Base-by-base conservation (phyloP, 176 grass and related monocot species). In the Ensete glaucum region DNA sequence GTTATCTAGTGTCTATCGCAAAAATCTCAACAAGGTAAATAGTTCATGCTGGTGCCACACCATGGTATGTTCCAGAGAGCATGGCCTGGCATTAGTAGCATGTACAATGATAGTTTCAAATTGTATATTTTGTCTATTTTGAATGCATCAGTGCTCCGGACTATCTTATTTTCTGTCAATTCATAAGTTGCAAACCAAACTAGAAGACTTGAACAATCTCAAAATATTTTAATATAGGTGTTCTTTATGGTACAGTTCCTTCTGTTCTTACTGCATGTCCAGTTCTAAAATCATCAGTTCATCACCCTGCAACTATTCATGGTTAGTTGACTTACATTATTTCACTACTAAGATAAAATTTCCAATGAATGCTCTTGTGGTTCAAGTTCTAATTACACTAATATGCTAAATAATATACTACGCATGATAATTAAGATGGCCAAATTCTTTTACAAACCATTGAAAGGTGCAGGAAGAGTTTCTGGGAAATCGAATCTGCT, bases 401-500 rank as follows among this genome's bases (percentile, higher is more conserved):
- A 60, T 14, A n/a, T n/a, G 57, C 15, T 20, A 57, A 57, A 57
- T 57, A 57, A 57, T 57, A 57, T 16, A 16, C 14, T 16, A 57
- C 16, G 6, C 2, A 17, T 43, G 17, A 12, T 57, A 57, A 68
- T 49, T 19, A 21, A 64, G 24, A 65, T 65, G 11, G 63, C 1
- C 10, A 52, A 9, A 70, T n/a, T 70, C 17, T 69, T 12, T 50
- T 70, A 25, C 2, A 69, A 89, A 98, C 95, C 95, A 25, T 98
- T 98, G 60, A 98, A 60, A 54, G 95, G 95, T 11, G 95, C 95
- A 76, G 95, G 90, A 57, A 98, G 83, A 85, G 76, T 54, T 80
- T 93, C 95, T 73, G 80, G 90, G 78, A 98, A 98, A 86, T 98
- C 95, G 85, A 98, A 98, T 65, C 95, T 88, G 71, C 90, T 93